These are phyloP conservation scores for Globisporangium carolinianum DNA, from an alignment of 352 stramenopile genomes.

Conservation along the genomic window DNA sequence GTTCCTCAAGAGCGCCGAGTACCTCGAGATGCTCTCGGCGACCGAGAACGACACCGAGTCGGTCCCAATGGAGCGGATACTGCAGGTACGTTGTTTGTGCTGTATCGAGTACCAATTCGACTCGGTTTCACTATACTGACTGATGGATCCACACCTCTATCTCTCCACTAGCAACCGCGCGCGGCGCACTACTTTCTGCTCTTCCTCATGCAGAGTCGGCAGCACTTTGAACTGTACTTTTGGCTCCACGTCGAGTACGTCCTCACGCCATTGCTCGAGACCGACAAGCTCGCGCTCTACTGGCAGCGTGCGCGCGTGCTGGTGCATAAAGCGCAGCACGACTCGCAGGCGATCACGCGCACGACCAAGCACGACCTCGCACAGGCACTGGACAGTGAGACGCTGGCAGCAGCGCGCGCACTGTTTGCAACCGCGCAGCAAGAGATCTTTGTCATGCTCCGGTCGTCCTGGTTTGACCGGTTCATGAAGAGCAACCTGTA, in stretches of 20 bases:
- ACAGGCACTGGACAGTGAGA: constrained; percentile 29
- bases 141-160: background rate
- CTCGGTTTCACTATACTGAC: background rate
- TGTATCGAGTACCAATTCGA: background rate
- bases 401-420: constrained; percentile 31
- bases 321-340: constrained; percentile 64
- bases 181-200: constrained; percentile 83
- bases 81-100: constrained; percentile 28
- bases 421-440: constrained; percentile 66
- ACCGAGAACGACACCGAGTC: constrained; percentile 69
- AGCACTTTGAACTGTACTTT: constrained; percentile 86
- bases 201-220: constrained; percentile 81
- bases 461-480: constrained; percentile 72
- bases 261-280: constrained; percentile 59
- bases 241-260: constrained; percentile 87
- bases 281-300: constrained; percentile 41
- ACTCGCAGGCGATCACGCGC: constrained; percentile 73
- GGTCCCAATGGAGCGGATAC: constrained; percentile 73
- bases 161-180: constrained; percentile 37
- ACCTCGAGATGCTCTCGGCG: constrained; percentile 79
- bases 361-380: constrained; percentile 68
- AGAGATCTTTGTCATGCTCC: constrained; percentile 78
- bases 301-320: constrained; percentile 63
- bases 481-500: constrained; percentile 85
- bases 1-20: constrained; percentile 82